Conservation (phyloP, 176 grass and related monocot genomes). For the Triticum timopheevii region DNA sequence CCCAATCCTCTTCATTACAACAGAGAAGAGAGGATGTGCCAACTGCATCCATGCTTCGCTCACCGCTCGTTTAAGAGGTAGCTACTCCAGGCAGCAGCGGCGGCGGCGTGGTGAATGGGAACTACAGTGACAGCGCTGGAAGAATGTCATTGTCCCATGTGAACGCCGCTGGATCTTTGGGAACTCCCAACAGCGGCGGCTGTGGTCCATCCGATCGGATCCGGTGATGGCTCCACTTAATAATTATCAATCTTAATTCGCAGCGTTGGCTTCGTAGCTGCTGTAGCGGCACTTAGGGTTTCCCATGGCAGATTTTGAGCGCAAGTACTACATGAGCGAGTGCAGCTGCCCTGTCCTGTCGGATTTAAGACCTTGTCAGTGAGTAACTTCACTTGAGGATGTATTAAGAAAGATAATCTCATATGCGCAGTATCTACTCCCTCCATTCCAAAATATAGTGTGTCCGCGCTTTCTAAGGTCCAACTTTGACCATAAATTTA, state of each 20-base stretch:
- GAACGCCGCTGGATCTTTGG: neutral
- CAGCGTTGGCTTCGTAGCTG: neutral
- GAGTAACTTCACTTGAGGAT: neutral
- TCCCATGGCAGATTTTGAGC: neutral
- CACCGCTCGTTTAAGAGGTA: neutral
- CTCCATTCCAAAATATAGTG: too few relatives aligned
- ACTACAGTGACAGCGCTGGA: neutral
- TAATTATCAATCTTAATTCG: neutral
- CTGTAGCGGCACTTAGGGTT: too few relatives aligned
- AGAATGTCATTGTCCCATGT: conserved; percentile 34
- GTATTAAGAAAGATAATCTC: neutral
- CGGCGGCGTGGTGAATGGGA: neutral
- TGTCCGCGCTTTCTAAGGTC: too few relatives aligned
- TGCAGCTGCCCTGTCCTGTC: neutral
- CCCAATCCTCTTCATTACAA: too few relatives aligned
- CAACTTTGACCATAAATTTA: too few relatives aligned
- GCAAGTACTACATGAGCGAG: neutral
- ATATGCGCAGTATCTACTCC: neutral
- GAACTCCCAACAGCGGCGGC: conserved; percentile 15
- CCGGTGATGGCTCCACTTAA: neutral
- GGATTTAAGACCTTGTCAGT: conserved; percentile 3
- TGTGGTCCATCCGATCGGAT: neutral
- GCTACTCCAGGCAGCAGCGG: neutral
- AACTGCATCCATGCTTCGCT: neutral
- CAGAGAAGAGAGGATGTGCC: neutral